These are phyloP conservation scores for Aspergillus clavatus DNA, from an alignment of 2,329 filamentous ascomycete species.

Conservation along the genomic window DNA sequence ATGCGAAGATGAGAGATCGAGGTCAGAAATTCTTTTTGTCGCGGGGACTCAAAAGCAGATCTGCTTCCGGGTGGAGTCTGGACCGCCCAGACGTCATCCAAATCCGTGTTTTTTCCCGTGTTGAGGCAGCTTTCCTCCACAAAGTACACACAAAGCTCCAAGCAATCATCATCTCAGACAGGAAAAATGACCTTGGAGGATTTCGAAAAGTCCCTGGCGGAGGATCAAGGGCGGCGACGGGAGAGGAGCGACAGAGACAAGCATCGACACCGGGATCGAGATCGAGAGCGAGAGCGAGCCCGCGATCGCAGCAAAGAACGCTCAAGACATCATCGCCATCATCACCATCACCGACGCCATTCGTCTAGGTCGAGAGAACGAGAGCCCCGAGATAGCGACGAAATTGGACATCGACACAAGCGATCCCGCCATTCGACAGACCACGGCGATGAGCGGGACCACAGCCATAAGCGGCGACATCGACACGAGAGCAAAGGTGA, in stretches of 20 bases:
- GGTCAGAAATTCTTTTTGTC: constrained; percentile 24
- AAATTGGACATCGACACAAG: constrained; percentile 60
- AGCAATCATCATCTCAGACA: constrained; percentile 1
- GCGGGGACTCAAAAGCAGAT: constrained; percentile 25
- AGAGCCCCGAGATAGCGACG: constrained; percentile 42
- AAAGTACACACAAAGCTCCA: neutral
- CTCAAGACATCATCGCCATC: constrained; percentile 31
- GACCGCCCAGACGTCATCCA: constrained; percentile 32
- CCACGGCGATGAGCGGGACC: constrained; percentile 47
- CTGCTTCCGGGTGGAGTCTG: constrained; percentile 25
- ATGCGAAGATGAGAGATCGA: neutral
- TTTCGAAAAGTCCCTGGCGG: constrained; percentile 71
- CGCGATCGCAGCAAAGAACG: constrained; percentile 41
- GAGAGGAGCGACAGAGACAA: constrained; percentile 37
- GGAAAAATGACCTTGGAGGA: constrained; percentile 58
- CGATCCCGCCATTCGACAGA: constrained; percentile 55
- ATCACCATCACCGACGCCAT: constrained; percentile 44
- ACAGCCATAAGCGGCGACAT: constrained; percentile 46
- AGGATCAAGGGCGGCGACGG: constrained; percentile 44
- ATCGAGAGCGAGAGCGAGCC: constrained; percentile 31
- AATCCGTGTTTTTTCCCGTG: constrained; percentile 1
- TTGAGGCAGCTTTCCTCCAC: neutral
- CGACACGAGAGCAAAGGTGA: constrained; percentile 37
- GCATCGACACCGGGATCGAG: constrained; percentile 31
- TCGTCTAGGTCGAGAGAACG: constrained; percentile 35